phyloP scores from a whole-genome alignment of 352 stramenopile genomes.

The Phytophthora pisi region DNA sequence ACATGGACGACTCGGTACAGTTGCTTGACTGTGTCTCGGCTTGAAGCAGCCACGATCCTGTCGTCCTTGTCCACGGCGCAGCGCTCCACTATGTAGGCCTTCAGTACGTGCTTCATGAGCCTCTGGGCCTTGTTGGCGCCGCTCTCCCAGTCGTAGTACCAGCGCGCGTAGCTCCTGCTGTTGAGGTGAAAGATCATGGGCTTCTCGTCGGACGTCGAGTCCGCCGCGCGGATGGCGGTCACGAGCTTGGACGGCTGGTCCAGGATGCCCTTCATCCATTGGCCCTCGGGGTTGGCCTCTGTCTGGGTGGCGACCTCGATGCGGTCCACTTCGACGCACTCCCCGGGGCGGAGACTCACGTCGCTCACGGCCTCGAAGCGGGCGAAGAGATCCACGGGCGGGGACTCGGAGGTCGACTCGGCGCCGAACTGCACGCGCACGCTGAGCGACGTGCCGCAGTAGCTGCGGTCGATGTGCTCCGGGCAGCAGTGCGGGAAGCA shows the following conservation, averaged over 20 bases:
- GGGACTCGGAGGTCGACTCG: constrained; percentile 5
- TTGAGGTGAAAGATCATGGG: constrained; percentile 64
- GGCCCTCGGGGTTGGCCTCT: constrained; percentile 60
- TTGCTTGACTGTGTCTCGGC: constrained; percentile 20
- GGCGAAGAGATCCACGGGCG: constrained; percentile 32
- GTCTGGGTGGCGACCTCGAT: constrained; percentile 47
- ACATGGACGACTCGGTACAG: constrained; percentile 55
- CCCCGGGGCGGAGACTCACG: constrained; percentile 43
- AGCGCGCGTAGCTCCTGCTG: constrained; percentile 44
- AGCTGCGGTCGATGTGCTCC: constrained; percentile 73
- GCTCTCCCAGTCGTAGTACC: constrained; percentile 84
- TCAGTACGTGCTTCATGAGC: constrained; percentile 73
- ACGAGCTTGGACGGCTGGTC: constrained; percentile 50
- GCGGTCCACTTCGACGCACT: constrained; percentile 49
- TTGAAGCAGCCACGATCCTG: constrained; percentile 29
- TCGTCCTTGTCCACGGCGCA: constrained; percentile 39
- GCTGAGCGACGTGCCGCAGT: constrained; percentile 67
- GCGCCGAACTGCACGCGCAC: constrained; percentile 39
- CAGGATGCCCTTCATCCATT: constrained; percentile 56
- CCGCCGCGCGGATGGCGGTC: constrained; percentile 15
- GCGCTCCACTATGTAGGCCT: constrained; percentile 59
- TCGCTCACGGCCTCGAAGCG: constrained; percentile 48
- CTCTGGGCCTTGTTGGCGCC: constrained; percentile 70
- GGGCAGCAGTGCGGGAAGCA: constrained; percentile 79
- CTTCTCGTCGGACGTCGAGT: constrained; percentile 22